phyloP scores from a whole-genome alignment of 2,329 filamentous ascomycete genomes.

The Dothistroma pini region DNA sequence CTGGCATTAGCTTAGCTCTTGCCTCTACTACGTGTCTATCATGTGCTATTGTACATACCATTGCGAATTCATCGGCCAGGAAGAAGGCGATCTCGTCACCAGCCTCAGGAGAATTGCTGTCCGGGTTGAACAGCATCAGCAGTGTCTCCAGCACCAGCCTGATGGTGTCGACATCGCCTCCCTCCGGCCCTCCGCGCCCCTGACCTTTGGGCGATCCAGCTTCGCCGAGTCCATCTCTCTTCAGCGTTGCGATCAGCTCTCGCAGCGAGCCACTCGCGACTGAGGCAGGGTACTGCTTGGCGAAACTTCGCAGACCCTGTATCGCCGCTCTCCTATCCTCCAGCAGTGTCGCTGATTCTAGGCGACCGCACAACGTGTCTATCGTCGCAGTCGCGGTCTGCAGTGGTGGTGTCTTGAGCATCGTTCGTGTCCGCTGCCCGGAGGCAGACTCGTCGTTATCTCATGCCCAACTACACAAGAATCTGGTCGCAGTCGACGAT shows the following conservation, averaged over 20 bases:
- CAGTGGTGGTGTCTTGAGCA: slow-evolving; percentile 75
- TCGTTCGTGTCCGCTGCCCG: slow-evolving; percentile 29
- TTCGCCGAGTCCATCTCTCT: slow-evolving; percentile 60
- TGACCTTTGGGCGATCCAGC: slow-evolving; percentile 19
- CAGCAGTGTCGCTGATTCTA: slow-evolving; percentile 83
- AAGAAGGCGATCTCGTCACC: slow-evolving; percentile 95
- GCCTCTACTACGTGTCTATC: slow-evolving; percentile 6
- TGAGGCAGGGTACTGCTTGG: slow-evolving; percentile 92
- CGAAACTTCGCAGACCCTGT: slow-evolving; percentile 87
- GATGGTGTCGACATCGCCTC: slow-evolving; percentile 84
- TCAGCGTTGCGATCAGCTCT: slow-evolving; percentile 78
- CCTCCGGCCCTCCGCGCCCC: slow-evolving; percentile 49
- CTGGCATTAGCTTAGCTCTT: slow-evolving; percentile 54
- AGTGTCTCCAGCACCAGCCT: slow-evolving; percentile 94
- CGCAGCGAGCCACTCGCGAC: slow-evolving; percentile 91
- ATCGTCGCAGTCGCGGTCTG: slow-evolving; percentile 97
- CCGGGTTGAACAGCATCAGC: slow-evolving; percentile 80
- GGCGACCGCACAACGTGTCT: slow-evolving; percentile 77
- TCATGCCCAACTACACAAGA: slow-evolving; percentile 9
- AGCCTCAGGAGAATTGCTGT: slow-evolving; percentile 69
- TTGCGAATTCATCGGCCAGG: slow-evolving; percentile 97
- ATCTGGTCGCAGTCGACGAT: background rate
- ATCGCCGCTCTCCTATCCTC: slow-evolving; percentile 95
- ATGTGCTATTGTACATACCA: slow-evolving; percentile 50
- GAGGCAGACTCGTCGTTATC: slow-evolving; percentile 21